phyloP scores from a whole-genome alignment of 495 filamentous ascomycete genomes.

The Pseudomonodictys pantanalensis region DNA sequence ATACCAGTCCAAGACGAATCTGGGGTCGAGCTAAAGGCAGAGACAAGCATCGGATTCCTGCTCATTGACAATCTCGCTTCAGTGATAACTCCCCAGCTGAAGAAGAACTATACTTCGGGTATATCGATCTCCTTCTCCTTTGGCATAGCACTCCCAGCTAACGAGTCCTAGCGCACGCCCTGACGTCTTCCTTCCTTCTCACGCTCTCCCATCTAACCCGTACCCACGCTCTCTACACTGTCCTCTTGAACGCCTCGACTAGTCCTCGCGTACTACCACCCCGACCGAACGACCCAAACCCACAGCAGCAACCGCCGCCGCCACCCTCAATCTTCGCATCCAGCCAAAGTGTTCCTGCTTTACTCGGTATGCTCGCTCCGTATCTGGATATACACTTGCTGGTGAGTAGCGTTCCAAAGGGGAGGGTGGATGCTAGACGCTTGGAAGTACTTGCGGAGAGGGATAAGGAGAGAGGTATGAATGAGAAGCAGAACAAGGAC shows the following conservation, averaged over 20 bases:
- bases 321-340: slow-evolving; percentile 39
- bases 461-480: background rate
- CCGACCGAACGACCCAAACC: background rate
- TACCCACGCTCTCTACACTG: slow-evolving; percentile 35
- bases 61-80: slow-evolving; percentile 42
- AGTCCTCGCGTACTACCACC: background rate
- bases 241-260: slow-evolving; percentile 38
- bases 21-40: background rate
- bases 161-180: slow-evolving; percentile 32
- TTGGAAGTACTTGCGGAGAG: background rate
- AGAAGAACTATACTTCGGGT: slow-evolving; percentile 35
- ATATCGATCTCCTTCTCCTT: background rate
- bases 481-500: background rate
- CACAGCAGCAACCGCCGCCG: background rate
- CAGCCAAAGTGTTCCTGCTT: slow-evolving; percentile 29
- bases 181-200: slow-evolving; percentile 38
- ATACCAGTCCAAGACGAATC: background rate
- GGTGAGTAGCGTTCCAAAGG: slow-evolving; percentile 13
- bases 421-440: slow-evolving; percentile 15
- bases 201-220: slow-evolving; percentile 36
- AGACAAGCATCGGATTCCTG: slow-evolving; percentile 28
- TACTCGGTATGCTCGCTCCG: slow-evolving; percentile 30
- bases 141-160: background rate
- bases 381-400: slow-evolving; percentile 39
- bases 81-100: slow-evolving; percentile 47